Evolutionary conservation across 2,329 filamentous ascomycete species (phyloP), one percentile per base, ranked within the genome.

Genomic region (Penicillium sp.): DNA sequence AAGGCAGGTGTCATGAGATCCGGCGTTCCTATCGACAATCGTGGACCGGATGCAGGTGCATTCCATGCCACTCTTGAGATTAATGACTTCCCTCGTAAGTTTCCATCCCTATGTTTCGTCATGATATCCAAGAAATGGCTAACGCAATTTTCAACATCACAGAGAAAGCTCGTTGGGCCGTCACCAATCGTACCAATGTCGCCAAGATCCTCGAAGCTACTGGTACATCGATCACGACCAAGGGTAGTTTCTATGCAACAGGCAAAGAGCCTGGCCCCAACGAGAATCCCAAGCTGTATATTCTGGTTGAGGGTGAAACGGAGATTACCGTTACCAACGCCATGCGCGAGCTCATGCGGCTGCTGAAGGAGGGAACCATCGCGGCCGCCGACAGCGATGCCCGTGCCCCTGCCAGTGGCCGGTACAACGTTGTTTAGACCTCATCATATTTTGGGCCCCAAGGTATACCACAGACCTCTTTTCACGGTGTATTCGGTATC

Each of bases 51-150:
- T 65, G 93, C 93, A 3, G 93, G 93, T 36, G 89, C 90, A 0
- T 98, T 89, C 77, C 93, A 98, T 65, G 90, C 93, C 11, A 97
- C 91, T 3, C 76, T 98, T 47, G 93, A 97, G 68, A 98, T 98
- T 79, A 98, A 98, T 68, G 93, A 98, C 69, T 97, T 97, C 68
- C 93, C 93, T 21, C 93, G 72, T 75, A 71, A 68, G 72, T 70
- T 51, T 36, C 18, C 8, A 6, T 8, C 32, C 13, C 10, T 31
- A 2, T 26, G 8, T 16, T 39, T 35, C 33, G 21, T 20, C 10
- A 32, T 33, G n/a, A 23, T 35, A 33, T 34, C 6, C 13, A 20
- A 27, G 4, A 23, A 20, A 35, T 9, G 27, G 9, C 26, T 28
- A 33, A 48, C 57, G 36, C 48, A 33, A 23, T 31, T 39, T 33